Conservation (phyloP, 2,329 filamentous ascomycete genomes). For the Ceratocystis cubensis region DNA sequence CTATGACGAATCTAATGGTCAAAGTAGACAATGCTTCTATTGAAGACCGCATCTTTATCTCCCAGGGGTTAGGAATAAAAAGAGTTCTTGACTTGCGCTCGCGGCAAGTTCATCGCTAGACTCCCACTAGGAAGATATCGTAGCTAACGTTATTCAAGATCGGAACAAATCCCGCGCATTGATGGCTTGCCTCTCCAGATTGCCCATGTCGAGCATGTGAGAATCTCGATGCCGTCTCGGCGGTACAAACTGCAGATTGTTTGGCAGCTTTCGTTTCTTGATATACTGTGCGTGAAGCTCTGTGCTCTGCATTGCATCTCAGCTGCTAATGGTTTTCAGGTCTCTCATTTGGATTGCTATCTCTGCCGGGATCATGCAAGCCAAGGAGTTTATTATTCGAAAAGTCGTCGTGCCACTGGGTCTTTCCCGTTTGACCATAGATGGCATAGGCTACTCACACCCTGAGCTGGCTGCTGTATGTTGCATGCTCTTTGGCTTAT, state of each 20-base stretch:
- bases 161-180: constrained; percentile 1
- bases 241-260: constrained; percentile 16
- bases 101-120: constrained; percentile 37
- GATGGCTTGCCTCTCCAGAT: constrained; percentile 11
- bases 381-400: constrained; percentile 54
- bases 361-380: constrained; percentile 54
- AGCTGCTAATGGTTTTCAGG: constrained; percentile 34
- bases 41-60: constrained; percentile 48
- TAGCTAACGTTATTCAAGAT: background rate
- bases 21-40: constrained; percentile 55
- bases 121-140: background rate
- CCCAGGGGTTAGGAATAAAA: constrained; percentile 48
- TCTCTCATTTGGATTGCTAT: constrained; percentile 42
- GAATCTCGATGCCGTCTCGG: background rate
- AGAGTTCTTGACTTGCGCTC: constrained; percentile 72
- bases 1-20: background rate
- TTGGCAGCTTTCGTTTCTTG: constrained; percentile 16
- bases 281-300: constrained; percentile 16
- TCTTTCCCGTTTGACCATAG: constrained; percentile 54
- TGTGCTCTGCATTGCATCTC: too few species aligned
- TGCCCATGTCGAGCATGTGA: constrained; percentile 2
- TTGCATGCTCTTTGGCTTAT: background rate
- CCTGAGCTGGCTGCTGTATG: constrained; percentile 42
- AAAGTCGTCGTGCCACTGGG: constrained; percentile 63
- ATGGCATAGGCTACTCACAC: constrained; percentile 56